Evolutionary conservation across 2,329 filamentous ascomycete genomes (phyloP), one percentile per base, ranked within the genome.

Genomic region (Botrytis galanthina): DNA sequence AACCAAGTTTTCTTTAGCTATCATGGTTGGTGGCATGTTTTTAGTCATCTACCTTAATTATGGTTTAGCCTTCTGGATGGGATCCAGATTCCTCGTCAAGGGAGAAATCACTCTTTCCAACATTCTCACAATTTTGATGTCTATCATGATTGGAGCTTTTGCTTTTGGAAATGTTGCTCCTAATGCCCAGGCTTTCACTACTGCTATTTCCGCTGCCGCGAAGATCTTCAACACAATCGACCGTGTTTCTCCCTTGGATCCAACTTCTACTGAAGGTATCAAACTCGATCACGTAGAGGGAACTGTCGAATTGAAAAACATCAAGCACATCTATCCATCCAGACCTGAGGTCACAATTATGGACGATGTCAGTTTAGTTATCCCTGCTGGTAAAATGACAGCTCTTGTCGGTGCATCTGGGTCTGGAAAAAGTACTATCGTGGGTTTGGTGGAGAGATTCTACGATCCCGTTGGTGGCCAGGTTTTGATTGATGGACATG

Each of bases 161-260:
- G 93, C 93, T 73, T 85, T 99, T 48, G 94, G 95, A 63, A 97
- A 96, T 77, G 90, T 97, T 48, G 91, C 92, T 0, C 94, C 96
- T 0, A 94, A 98, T 79, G 83, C 91, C 4, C 93, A 97, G 81
- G 93, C 95, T 46, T 97, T 98, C 78, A 93, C 91, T 2, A 93
- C 91, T 22, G 93, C 91, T 57, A 84, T 97, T 9, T 93, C 93
- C 46, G 95, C 96, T 3, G 94, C 93, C 5, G 88, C 89, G 72
- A 98, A 98, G 85, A 97, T 99, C 75, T 98, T 92, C 84, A 92
- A 90, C 80, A 98, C 95, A 2, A 98, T 98, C 77, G 95, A 98
- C 82, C 92, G 96, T 70, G 79, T 84, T 4, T 98, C 96, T 0
- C 94, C 95, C 0, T 86, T 98, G 66, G 93, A 99, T 79, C 91